A percentile compares a stretch with the other conserved stretches of the same genome.
Evolutionary conservation across 2,329 filamentous ascomycete species (phyloP).

Genomic region (Fusarium solani-melongenae): DNA sequence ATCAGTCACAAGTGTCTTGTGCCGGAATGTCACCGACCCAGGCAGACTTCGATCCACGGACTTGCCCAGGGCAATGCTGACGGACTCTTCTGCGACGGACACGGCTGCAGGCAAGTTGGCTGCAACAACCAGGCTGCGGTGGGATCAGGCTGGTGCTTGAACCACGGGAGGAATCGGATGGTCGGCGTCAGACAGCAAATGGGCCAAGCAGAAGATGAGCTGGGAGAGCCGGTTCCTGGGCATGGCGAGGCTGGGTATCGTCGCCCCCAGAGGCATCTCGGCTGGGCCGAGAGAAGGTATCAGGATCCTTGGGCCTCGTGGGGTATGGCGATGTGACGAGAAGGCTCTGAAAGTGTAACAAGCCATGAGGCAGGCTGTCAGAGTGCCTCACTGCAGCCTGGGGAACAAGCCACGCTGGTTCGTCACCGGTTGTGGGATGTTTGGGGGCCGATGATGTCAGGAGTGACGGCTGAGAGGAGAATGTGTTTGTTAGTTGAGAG

Average conservation of each 20-base stretch:
- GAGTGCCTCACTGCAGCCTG: constrained; percentile 2
- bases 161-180: constrained; percentile 16
- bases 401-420: constrained; percentile 4
- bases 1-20: constrained; percentile 30
- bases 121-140: constrained; percentile 25
- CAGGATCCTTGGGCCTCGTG: constrained; percentile 30
- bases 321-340: constrained; percentile 26
- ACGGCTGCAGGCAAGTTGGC: constrained; percentile 32
- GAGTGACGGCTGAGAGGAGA: not conserved
- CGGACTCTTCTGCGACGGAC: constrained; percentile 31
- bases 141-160: constrained; percentile 26
- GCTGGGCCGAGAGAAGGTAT: constrained; percentile 28
- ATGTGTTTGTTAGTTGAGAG: not conserved
- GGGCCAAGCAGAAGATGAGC: not conserved
- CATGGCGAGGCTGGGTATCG: not conserved
- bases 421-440: not conserved
- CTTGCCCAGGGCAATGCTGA: not conserved
- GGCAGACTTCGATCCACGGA: not conserved
- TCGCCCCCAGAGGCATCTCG: constrained; percentile 17
- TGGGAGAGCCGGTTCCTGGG: not conserved
- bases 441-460: not conserved
- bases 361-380: not conserved
- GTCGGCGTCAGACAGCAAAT: constrained; percentile 2
- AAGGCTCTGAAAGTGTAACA: constrained; percentile 1
- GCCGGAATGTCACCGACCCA: constrained; percentile 24